A percentile compares a stretch with the other conserved stretches of the same genome.
These are phyloP conservation scores for Citrus inodora DNA, from an alignment of 345 rosid species.

Conservation along the genomic window DNA sequence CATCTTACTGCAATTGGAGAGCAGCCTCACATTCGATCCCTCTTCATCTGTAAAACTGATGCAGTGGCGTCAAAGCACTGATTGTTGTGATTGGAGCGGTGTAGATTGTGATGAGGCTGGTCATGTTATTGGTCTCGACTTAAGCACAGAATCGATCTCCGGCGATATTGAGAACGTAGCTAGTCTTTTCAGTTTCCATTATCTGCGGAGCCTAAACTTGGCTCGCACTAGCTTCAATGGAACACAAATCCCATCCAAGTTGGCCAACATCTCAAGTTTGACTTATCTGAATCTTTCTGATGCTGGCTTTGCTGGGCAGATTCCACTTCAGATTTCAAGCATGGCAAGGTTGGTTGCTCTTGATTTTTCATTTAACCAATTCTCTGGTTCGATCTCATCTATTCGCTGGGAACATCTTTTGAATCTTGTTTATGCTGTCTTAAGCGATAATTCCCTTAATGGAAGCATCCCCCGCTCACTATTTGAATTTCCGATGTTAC, in stretches of 20 bases:
- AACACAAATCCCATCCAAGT: background rate
- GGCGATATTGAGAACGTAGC: slow-evolving; percentile 16
- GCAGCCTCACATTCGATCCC: background rate
- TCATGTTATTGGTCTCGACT: slow-evolving; percentile 19
- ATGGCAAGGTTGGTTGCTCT: slow-evolving; percentile 29
- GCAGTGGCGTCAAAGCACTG: slow-evolving; percentile 2
- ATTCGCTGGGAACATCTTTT: slow-evolving; percentile 23
- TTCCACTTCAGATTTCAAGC: slow-evolving; percentile 30
- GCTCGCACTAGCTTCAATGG: slow-evolving; percentile 7
- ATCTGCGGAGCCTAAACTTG: slow-evolving; percentile 22
- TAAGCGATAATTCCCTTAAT: slow-evolving; percentile 23
- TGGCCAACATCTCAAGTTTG: slow-evolving; percentile 9
- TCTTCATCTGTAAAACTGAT: background rate
- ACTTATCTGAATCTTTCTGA: slow-evolving; percentile 34
- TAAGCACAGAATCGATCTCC: slow-evolving; percentile 26
- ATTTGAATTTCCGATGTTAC: slow-evolving; percentile 13
- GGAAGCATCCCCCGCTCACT: slow-evolving; percentile 33
- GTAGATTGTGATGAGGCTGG: slow-evolving; percentile 15
- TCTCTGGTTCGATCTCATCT: slow-evolving; percentile 23
- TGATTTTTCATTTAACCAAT: slow-evolving; percentile 12
- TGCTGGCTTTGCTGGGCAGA: slow-evolving; percentile 37
- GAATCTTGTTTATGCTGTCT: slow-evolving; percentile 28
- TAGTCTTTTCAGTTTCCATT: slow-evolving; percentile 17
- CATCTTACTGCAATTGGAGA: slow-evolving; percentile 14
- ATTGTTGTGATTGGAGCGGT: slow-evolving; percentile 30